Evolutionary conservation across 1,284 basidiomycete species (phyloP).

Genomic region (Heterobasidion irregulare): DNA sequence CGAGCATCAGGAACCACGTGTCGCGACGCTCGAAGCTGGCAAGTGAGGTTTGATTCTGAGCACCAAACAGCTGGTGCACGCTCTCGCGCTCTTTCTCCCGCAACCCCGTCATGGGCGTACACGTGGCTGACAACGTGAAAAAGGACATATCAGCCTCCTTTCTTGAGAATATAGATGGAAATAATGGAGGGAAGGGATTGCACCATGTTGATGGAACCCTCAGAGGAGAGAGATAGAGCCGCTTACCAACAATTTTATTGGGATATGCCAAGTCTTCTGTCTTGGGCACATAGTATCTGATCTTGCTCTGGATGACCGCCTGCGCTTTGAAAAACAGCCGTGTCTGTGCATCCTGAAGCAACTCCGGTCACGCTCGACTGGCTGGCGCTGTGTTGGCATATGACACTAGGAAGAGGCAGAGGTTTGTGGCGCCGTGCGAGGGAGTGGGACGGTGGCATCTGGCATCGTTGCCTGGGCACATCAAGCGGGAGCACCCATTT

Average conservation of each 20-base stretch:
- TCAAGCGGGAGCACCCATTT: background rate
- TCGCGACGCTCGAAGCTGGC: constrained; percentile 70
- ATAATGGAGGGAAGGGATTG: too few species aligned
- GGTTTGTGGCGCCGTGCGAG: background rate
- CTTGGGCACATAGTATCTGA: too few species aligned
- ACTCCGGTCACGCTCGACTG: background rate
- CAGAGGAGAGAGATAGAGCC: too few species aligned
- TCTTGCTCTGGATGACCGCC: constrained; percentile 77
- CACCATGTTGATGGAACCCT: too few species aligned
- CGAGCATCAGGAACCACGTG: constrained; percentile 84
- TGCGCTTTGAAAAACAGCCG: constrained; percentile 91
- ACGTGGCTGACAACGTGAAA: too few species aligned
- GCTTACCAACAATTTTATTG: too few species aligned
- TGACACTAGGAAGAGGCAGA: background rate
- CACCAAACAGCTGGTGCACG: too few species aligned
- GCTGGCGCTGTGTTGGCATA: background rate
- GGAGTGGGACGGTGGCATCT: background rate
- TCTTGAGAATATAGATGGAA: too few species aligned
- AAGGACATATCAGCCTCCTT: too few species aligned
- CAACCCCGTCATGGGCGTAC: too few species aligned
- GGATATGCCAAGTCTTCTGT: too few species aligned
- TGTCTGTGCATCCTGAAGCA: constrained; percentile 87
- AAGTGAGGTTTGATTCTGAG: constrained; percentile 26
- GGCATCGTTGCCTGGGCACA: background rate
- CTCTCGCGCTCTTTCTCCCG: too few species aligned